Percentiles rank a stretch among this genome's conserved stretches.
Evolutionary conservation across 352 stramenopile genomes (phyloP).

Genomic region (Pythium grandisporangium): DNA sequence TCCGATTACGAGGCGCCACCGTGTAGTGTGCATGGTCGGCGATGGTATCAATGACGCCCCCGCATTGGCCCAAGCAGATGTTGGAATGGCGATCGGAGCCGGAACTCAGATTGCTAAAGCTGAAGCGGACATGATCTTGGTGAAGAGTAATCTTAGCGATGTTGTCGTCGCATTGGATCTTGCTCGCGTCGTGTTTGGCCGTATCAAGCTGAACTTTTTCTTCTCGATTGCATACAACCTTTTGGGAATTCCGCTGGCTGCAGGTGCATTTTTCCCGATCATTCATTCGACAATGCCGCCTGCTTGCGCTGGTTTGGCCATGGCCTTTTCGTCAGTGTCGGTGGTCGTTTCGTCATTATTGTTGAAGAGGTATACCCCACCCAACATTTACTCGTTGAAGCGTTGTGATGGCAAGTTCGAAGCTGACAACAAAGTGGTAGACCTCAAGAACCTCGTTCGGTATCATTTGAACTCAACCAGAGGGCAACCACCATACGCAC

Average conservation of each 20-base stretch:
- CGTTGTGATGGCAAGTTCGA: constrained; percentile 28
- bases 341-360: constrained; percentile 81
- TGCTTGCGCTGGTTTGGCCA: constrained; percentile 74
- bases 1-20: constrained; percentile 54
- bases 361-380: constrained; percentile 65
- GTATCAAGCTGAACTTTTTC: constrained; percentile 85
- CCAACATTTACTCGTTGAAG: constrained; percentile 24
- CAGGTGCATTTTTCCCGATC: constrained; percentile 80
- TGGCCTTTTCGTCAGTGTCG: constrained; percentile 85
- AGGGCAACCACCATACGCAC: constrained; percentile 51
- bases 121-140: constrained; percentile 84
- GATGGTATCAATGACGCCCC: constrained; percentile 96
- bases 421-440: constrained; percentile 58
- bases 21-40: constrained; percentile 89
- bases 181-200: constrained; percentile 67
- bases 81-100: constrained; percentile 89
- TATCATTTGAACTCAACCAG: constrained; percentile 34
- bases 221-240: constrained; percentile 86
- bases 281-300: constrained; percentile 80
- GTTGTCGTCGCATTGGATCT: constrained; percentile 82
- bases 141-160: constrained; percentile 76
- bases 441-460: constrained; percentile 69
- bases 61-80: constrained; percentile 86
- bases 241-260: constrained; percentile 71
- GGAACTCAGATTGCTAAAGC: constrained; percentile 87